Percentiles rank a stretch among this genome's conserved stretches.
These are phyloP conservation scores for Candida pseudoviswanathii DNA, from an alignment of 1,139 yeast species.

Conservation along the genomic window DNA sequence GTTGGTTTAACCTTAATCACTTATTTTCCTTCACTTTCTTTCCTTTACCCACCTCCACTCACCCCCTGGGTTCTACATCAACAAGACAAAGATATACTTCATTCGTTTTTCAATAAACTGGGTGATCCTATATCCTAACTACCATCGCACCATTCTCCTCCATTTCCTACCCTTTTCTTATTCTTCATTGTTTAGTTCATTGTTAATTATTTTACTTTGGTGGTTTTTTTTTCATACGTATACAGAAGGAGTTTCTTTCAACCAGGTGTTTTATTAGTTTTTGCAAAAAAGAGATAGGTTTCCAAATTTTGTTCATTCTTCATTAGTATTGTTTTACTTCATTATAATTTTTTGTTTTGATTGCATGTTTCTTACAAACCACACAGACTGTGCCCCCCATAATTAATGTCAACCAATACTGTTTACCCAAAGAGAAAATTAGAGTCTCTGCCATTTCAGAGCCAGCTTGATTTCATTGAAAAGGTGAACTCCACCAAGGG, in stretches of 20 bases:
- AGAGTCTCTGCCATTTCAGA: constrained; percentile 31
- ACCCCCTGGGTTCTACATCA: background rate
- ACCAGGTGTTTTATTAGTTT: constrained; percentile 4
- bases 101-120: constrained; percentile 3
- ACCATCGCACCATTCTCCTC: background rate
- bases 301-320: constrained; percentile 1
- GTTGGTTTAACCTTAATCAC: constrained; percentile 5
- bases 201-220: background rate
- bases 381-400: constrained; percentile 2
- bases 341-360: background rate
- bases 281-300: background rate
- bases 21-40: background rate
- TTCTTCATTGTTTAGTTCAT: constrained; percentile 2
- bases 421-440: constrained; percentile 31
- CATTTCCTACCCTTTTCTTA: background rate
- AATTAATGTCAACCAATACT: constrained; percentile 12
- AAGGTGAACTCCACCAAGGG: constrained; percentile 16
- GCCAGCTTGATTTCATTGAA: constrained; percentile 32
- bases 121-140: background rate
- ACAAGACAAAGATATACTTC: constrained; percentile 1
- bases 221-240: constrained; percentile 1
- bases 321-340: constrained; percentile 3
- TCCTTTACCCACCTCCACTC: background rate
- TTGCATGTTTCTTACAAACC: constrained; percentile 7
- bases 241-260: background rate